Evolutionary conservation across 306 rosid species (phyloP).

Genomic region (Senna tora): DNA sequence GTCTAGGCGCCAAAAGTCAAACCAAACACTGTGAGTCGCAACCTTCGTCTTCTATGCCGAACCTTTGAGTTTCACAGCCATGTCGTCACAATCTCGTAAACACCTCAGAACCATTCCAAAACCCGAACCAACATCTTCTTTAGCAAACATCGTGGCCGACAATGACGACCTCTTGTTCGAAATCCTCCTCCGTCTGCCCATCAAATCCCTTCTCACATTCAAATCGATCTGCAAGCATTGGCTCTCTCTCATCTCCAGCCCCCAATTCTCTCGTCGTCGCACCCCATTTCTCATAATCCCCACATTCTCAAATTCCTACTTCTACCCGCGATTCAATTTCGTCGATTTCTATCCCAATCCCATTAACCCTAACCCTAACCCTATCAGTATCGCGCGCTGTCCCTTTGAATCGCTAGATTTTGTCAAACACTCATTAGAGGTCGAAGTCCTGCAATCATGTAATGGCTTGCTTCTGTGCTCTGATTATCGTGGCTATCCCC

Average conservation of each 20-base stretch:
- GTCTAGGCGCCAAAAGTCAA: no score
- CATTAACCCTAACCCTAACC: neutral
- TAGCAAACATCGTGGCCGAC: slow-evolving; percentile 14
- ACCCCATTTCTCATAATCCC: slow-evolving; percentile 3
- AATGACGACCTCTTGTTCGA: slow-evolving; percentile 33
- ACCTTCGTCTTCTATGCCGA: no score
- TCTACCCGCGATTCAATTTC: slow-evolving; percentile 7
- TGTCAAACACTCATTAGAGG: neutral
- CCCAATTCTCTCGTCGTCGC: slow-evolving; percentile 2
- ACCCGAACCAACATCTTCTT: neutral
- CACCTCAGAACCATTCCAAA: no score
- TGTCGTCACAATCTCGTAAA: no score
- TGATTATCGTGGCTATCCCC: neutral
- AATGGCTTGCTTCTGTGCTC: slow-evolving; percentile 38
- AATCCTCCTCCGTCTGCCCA: slow-evolving; percentile 36
- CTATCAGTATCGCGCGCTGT: no score
- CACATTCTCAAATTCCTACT: neutral
- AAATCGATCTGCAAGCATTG: slow-evolving; percentile 41
- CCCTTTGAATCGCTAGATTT: slow-evolving; percentile 7
- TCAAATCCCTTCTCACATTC: slow-evolving; percentile 31
- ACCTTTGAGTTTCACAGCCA: no score
- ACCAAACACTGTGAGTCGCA: no score
- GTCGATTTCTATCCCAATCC: neutral
- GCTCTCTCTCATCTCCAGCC: no score
- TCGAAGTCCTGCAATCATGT: slow-evolving; percentile 35